phyloP scores from a whole-genome alignment of 73 alveolate species.

The Tetrahymena borealis region DNA sequence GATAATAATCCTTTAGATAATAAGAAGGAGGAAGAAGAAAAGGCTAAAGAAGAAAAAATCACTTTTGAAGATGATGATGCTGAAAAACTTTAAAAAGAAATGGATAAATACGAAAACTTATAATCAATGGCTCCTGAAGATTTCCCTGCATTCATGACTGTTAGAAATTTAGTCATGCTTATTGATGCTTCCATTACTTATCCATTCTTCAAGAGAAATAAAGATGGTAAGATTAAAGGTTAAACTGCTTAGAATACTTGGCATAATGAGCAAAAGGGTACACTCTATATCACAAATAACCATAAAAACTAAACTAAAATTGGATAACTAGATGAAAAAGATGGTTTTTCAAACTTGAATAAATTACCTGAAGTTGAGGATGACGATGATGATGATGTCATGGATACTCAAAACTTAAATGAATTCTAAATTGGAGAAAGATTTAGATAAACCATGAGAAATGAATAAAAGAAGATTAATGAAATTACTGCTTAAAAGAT shows the following conservation, averaged over 20 bases:
- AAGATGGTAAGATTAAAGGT: conserved; percentile 57
- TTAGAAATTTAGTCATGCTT: conserved; percentile 61
- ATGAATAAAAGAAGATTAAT: not conserved
- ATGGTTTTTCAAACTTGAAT: not conserved
- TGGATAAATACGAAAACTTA: conserved; percentile 21
- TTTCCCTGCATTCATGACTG: conserved; percentile 68
- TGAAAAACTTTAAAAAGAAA: conserved; percentile 30
- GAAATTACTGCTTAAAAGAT: not conserved
- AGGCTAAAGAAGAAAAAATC: not conserved
- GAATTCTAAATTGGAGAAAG: not conserved
- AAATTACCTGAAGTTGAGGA: conserved; percentile 4
- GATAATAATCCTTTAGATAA: not conserved
- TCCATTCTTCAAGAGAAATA: conserved; percentile 66
- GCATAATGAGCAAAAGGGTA: conserved; percentile 81
- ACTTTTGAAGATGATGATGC: conserved; percentile 26
- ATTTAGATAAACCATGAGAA: not conserved
- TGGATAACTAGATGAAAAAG: conserved; percentile 30
- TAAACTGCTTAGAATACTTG: conserved; percentile 47
- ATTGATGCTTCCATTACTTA: conserved; percentile 56
- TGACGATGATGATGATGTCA: not conserved
- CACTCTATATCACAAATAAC: conserved; percentile 52
- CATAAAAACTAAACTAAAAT: conserved; percentile 43
- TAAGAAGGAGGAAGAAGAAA: not conserved
- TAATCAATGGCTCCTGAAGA: conserved; percentile 28
- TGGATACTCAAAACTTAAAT: not conserved